Evolutionary conservation across 257 asterid species (phyloP), one percentile per base, ranked within the genome.

Genomic region (Gentiana dahurica): DNA sequence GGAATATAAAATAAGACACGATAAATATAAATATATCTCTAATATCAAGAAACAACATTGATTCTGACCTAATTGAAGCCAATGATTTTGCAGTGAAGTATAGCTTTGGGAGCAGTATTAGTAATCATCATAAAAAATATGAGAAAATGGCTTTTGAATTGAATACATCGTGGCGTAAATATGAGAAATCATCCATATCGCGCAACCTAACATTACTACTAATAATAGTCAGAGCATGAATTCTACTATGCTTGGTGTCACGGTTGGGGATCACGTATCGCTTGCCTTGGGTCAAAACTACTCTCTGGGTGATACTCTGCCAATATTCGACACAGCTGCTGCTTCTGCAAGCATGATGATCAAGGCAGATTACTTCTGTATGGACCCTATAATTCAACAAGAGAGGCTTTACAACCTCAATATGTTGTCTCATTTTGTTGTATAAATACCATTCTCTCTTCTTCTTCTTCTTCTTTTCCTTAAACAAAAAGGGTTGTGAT

Each of bases 341-440:
- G 55, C 75, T 43, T 68, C 79, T 15, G 51, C 54, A 69, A 81
- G 57, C 34, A 51, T 71, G 24, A 24, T 24, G 36, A 58, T 70
- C 9, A 82, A 70, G 64, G 65, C 69, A 47, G 82, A 84, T 6
- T 84, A 68, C 64, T 75, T 67, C 64, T 70, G 71, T 59, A 68
- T 66, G 43, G 86, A 81, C 15, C 73, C 79, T 5, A 65, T 66
- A 63, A 77, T 73, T 58, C 80, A 83, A 55, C 89, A 84, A 75
- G 81, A 71, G 39, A 76, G 81, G 61, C 81, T 76, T 36, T 73
- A 64, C 39, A 72, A 64, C 65, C 54, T 75, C 3, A 79, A 81
- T 68, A 65, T 75, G 50, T 53, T 79, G 62, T 73, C 86, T 32
- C 88, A 83, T 76, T 80, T 83, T 72, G 87, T 80, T 57, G 74